Percentiles rank a stretch among this genome's conserved stretches.
phyloP scores from a whole-genome alignment of 2,329 filamentous ascomycete species.

The Sarocladium kiliense region DNA sequence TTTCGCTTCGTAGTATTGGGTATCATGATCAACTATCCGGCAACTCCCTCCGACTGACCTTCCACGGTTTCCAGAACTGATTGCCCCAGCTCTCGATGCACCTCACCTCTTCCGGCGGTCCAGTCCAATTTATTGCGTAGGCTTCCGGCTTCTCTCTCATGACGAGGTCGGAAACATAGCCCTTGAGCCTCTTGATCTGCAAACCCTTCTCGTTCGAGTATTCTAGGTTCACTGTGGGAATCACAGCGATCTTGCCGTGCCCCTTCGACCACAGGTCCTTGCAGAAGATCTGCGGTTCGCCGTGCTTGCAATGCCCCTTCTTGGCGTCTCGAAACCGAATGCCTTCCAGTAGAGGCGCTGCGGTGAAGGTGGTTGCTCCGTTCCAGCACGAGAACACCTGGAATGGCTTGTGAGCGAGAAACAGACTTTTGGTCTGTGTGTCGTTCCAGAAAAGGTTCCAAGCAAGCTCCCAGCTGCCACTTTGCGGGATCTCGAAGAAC shows the following conservation, averaged over 20 bases:
- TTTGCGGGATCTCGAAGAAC: slow-evolving; percentile 48
- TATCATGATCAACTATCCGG: background rate
- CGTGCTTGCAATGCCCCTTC: slow-evolving; percentile 10
- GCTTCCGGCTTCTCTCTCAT: slow-evolving; percentile 26
- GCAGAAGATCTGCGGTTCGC: slow-evolving; percentile 35
- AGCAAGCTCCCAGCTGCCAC: slow-evolving; percentile 43
- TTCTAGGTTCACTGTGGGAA: slow-evolving; percentile 51
- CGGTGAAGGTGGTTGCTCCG: slow-evolving; percentile 44
- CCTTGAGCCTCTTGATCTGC: slow-evolving; percentile 44
- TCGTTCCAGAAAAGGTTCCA: slow-evolving; percentile 51
- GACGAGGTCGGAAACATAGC: slow-evolving; percentile 28
- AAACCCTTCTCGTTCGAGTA: slow-evolving; percentile 41
- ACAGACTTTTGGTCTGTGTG: slow-evolving; percentile 25
- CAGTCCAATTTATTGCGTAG: slow-evolving; percentile 36
- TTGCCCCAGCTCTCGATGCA: slow-evolving; percentile 39
- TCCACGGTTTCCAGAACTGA: slow-evolving; percentile 37
- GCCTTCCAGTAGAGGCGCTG: slow-evolving; percentile 38
- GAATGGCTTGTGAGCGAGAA: slow-evolving; percentile 37
- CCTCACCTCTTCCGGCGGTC: slow-evolving; percentile 40
- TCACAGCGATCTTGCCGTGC: slow-evolving; percentile 47
- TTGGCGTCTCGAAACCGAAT: slow-evolving; percentile 38
- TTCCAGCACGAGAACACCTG: slow-evolving; percentile 61
- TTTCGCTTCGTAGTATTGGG: background rate
- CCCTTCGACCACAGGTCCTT: slow-evolving; percentile 33
- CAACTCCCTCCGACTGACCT: background rate